Evolutionary conservation across 1,284 basidiomycete genomes (phyloP).

Genomic region (Puccinia novopanici): DNA sequence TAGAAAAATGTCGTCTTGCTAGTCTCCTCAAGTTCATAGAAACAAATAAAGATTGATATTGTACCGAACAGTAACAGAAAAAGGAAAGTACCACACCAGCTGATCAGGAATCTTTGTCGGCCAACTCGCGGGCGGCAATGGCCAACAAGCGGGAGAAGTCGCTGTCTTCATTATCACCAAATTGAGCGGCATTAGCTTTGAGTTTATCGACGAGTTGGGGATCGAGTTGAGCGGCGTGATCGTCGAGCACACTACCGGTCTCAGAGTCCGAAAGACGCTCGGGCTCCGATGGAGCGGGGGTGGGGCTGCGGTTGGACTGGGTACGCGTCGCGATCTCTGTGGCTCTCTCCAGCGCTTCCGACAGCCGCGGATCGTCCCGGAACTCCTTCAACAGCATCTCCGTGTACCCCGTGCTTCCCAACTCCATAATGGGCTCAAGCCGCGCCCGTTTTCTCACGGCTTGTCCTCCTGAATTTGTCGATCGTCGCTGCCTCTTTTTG

Average conservation of each 20-base stretch:
- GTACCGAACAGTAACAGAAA: too few species aligned
- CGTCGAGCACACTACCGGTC: neutral
- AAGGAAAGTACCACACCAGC: too few species aligned
- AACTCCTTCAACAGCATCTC: slow-evolving; percentile 12
- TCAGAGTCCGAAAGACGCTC: neutral
- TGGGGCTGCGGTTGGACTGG: neutral
- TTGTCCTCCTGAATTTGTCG: neutral
- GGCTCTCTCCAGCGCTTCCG: slow-evolving; percentile 3
- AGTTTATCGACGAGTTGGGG: slow-evolving; percentile 4
- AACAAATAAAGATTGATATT: too few species aligned
- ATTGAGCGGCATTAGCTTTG: slow-evolving; percentile 27
- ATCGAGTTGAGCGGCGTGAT: neutral
- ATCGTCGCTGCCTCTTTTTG: slow-evolving; percentile 10
- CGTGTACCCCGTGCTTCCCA: neutral
- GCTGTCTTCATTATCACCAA: neutral
- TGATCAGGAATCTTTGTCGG: too few species aligned
- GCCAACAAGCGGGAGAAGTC: neutral
- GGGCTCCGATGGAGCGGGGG: neutral
- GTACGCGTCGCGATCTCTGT: neutral
- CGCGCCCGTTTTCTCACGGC: neutral
- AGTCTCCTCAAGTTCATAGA: too few species aligned
- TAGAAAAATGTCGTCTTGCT: too few species aligned
- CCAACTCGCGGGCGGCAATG: neutral
- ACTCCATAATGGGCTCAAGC: neutral
- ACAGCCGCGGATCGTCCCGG: slow-evolving; percentile 11